Evolutionary conservation across 179 eudicot genomes (phyloP).

Genomic region (Actinidia arguta): DNA sequence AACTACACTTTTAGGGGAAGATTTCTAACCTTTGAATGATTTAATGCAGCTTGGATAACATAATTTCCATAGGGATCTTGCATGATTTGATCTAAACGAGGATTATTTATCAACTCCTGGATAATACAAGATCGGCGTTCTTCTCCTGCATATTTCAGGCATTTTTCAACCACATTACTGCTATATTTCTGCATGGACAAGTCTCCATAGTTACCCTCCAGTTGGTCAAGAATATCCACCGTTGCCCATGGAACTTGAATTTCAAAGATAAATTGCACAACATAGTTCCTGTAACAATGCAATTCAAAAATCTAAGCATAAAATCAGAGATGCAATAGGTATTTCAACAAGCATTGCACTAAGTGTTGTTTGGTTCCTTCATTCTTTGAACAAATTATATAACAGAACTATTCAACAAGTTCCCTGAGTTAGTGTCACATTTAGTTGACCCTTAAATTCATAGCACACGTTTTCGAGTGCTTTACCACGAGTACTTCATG

Average conservation of each 20-base stretch:
- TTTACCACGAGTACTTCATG: neutral
- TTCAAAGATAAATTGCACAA: slow-evolving; percentile 46
- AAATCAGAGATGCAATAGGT: neutral
- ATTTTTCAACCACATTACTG: slow-evolving; percentile 50
- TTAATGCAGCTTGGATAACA: slow-evolving; percentile 46
- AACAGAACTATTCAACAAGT: neutral
- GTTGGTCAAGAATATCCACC: slow-evolving; percentile 33
- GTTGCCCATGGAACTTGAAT: slow-evolving; percentile 39
- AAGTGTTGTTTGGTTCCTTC: neutral
- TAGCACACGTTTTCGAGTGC: neutral
- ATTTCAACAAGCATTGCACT: neutral
- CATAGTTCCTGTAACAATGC: slow-evolving; percentile 40
- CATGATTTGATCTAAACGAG: slow-evolving; percentile 43
- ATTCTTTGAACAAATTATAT: neutral
- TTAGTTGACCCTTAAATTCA: neutral
- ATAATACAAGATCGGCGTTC: slow-evolving; percentile 34
- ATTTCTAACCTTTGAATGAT: slow-evolving; percentile 39
- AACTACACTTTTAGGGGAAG: neutral
- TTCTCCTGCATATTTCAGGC: slow-evolving; percentile 46
- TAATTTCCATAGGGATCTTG: slow-evolving; percentile 53
- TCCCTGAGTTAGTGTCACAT: neutral
- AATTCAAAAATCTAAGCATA: slow-evolving; percentile 3
- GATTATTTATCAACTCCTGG: slow-evolving; percentile 38
- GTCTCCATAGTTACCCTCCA: slow-evolving; percentile 45
- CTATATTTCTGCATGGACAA: slow-evolving; percentile 48